Evolutionary conservation across 163 green algal genomes (phyloP).

Genomic region (Volvox carteri): DNA sequence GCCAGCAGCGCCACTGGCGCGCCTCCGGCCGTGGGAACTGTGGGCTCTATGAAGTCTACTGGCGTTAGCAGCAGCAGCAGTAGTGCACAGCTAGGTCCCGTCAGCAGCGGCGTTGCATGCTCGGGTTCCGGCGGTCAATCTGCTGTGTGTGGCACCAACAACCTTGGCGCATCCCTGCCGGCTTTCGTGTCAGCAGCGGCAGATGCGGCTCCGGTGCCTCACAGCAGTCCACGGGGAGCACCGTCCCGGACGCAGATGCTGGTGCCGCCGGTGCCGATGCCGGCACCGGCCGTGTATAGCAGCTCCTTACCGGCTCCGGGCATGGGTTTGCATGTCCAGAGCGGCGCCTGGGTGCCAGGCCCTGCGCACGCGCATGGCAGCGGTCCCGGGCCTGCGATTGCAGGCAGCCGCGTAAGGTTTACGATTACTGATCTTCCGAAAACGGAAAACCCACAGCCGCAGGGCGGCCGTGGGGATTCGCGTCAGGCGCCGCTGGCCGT

Average conservation of each 20-base stretch:
- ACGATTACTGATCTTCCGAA: slow-evolving; percentile 32
- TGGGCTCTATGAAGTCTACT: background rate
- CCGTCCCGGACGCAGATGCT: background rate
- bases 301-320: background rate
- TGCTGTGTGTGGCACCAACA: background rate
- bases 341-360: background rate
- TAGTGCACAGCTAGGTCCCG: background rate
- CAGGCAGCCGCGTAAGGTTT: slow-evolving; percentile 48
- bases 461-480: background rate
- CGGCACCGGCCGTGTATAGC: slow-evolving; percentile 27
- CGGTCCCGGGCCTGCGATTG: slow-evolving; percentile 7
- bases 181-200: background rate
- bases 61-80: background rate
- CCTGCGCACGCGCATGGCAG: background rate
- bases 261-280: slow-evolving; percentile 17
- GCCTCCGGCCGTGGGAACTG: background rate
- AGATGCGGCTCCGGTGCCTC: background rate
- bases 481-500: background rate
- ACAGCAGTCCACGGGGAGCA: slow-evolving; percentile 3
- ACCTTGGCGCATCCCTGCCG: background rate
- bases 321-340: background rate
- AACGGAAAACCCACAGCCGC: background rate
- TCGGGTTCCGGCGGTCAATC: background rate
- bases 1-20: slow-evolving; percentile 37
- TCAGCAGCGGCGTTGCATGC: background rate